Evolutionary conservation across 805 yeast species (phyloP), one percentile per base, ranked within the genome.

Genomic region (Metschnikowia corniflorae): DNA sequence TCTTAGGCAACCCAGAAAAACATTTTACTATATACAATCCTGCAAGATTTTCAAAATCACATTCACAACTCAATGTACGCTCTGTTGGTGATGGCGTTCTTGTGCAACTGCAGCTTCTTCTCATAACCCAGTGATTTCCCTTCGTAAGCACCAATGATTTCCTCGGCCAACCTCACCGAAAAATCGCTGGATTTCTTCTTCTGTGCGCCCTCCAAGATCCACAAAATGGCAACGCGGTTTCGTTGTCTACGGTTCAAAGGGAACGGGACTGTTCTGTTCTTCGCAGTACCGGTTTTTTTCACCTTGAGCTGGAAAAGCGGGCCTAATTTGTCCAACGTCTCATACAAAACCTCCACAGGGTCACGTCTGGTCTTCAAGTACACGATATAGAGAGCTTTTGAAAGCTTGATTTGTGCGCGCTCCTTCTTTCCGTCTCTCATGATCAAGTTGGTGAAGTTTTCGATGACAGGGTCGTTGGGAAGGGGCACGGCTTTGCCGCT

Each of bases 341-440:
- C 76, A 54, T 82, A 80, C 48, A 93, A 72, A 16, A 84, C 71
- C 29, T 75, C 74, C 16, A 89, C 81, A 3, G 97, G 97, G 57
- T 93, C 91, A 48, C 70, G 56, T 60, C 96, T 75, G 10, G 78
- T 68, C 53, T 80, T 78, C 47, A 87, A 71, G 60, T 76, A 85
- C 27, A 81, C 82, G 32, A 89, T 66, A 55, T 89, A 88, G 34
- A 93, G 69, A 0, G 97, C 95, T 55, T 82, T 75, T 35, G 82
- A 74, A 38, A 93, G 70, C 32, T 73, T 70, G 50, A 74, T 81
- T 55, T 81, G 82, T 0, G 97, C 97, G 33, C 71, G 66, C 37
- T 85, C 76, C 60, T 89, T 93, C 60, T 81, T 80, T 28, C 98
- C 98, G 56, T 86, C 81, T 55, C 86, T 79, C 97, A 93, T 93